Conservation (phyloP, 371 early-diverging fungal species). For the Mortierella sp. region DNA sequence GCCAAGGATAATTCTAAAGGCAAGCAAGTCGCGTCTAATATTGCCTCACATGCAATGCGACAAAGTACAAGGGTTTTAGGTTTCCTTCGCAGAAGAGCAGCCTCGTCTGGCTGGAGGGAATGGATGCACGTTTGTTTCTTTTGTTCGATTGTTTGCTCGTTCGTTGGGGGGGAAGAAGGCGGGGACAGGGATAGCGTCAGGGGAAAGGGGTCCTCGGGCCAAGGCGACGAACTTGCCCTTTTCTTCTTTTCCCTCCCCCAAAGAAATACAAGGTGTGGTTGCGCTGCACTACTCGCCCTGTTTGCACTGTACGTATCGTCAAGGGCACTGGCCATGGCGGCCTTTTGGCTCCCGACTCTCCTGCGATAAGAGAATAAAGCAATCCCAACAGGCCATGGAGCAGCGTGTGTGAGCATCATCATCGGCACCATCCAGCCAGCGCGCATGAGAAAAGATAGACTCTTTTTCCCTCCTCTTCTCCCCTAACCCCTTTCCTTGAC, state of each 20-base stretch:
- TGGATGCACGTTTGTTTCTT: not conserved
- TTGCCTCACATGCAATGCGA: not conserved
- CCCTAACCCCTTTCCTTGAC: not conserved
- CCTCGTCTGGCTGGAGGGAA: not conserved
- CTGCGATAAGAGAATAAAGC: not conserved
- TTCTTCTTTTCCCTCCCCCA: not conserved
- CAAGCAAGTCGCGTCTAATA: not conserved
- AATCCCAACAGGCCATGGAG: not conserved
- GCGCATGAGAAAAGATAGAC: constrained; percentile 2
- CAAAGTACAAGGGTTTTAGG: not conserved
- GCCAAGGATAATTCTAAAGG: not conserved
- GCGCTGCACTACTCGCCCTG: not conserved
- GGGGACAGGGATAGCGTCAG: not conserved
- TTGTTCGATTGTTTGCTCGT: not conserved
- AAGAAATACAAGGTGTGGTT: not conserved
- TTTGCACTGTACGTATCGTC: not conserved
- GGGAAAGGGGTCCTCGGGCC: not conserved
- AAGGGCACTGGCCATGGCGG: constrained; percentile 12
- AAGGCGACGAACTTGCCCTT: not conserved
- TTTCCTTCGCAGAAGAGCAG: not conserved
- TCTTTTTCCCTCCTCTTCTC: not conserved
- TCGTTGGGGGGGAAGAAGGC: constrained; percentile 3
- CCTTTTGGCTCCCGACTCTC: not conserved
- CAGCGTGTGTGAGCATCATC: not conserved
- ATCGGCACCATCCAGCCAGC: not conserved